These are phyloP conservation scores for Pulveroboletus sp. DNA, from an alignment of 768 basidiomycete species.

Conservation along the genomic window DNA sequence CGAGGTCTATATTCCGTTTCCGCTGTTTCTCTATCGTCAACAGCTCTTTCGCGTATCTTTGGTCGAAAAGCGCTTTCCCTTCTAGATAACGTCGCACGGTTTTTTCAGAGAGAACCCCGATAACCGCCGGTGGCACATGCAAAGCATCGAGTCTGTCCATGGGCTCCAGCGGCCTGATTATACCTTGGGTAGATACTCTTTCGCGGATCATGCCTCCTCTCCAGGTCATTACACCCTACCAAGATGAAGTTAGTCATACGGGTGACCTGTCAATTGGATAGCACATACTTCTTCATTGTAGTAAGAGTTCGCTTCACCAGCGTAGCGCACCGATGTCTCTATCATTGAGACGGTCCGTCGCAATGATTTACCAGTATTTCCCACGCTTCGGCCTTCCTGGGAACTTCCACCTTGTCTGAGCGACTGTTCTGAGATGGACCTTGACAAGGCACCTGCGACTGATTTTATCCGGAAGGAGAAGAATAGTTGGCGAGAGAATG, in stretches of 20 bases:
- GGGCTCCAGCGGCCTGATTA: constrained; percentile 80
- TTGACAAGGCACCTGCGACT: constrained; percentile 6
- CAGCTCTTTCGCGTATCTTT: constrained; percentile 59
- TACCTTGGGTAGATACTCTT: constrained; percentile 77
- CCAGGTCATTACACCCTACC: constrained; percentile 37
- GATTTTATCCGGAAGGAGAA: constrained; percentile 17
- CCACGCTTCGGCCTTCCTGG: constrained; percentile 18
- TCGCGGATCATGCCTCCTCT: constrained; percentile 83
- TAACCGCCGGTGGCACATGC: constrained; percentile 55
- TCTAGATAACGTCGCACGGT: constrained; percentile 75
- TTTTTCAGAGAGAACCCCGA: constrained; percentile 76
- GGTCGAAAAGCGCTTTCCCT: constrained; percentile 56
- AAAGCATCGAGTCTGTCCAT: constrained; percentile 65
- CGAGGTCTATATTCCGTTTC: constrained; percentile 59
- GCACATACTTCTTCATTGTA: constrained; percentile 42
- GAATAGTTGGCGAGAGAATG: constrained; percentile 13
- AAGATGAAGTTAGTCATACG: background rate
- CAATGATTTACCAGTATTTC: constrained; percentile 18
- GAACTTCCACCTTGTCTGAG: constrained; percentile 2
- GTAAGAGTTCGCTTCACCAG: constrained; percentile 67
- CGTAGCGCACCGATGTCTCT: constrained; percentile 31
- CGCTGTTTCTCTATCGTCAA: constrained; percentile 65
- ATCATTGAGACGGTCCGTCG: constrained; percentile 12
- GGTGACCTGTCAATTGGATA: background rate
- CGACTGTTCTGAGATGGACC: constrained; percentile 15